Evolutionary conservation across 495 filamentous ascomycete species (phyloP), one percentile per base, ranked within the genome.

Genomic region (Penicillium crystallinum): DNA sequence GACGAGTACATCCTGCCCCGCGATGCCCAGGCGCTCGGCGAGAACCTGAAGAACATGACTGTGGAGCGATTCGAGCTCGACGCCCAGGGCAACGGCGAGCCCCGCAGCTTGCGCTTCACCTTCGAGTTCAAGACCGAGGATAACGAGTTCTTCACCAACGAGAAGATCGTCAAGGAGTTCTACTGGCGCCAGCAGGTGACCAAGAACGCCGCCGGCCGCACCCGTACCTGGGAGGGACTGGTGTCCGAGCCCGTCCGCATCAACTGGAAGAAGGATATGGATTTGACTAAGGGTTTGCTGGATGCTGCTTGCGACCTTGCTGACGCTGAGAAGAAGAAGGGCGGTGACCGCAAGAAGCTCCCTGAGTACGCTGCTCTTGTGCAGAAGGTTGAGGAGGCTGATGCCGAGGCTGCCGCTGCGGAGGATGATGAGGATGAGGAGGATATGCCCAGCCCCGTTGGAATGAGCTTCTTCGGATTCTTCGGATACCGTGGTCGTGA

Each of bases 171-270:
- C 68, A 97, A 97, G 84, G 86, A 85, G 60, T 92, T 96, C 69
- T 91, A 85, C 82, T 87, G 81, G 73, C 84, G 90, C 55, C 77
- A 77, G 65, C 70, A 72, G 47, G 53, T 68, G 38, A 44, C 59
- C 58, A 64, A 61, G 52, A 67, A 57, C 23, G 22, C 61, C 33
- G 63, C 52, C 54, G 66, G 71, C 34, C 79, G 78, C 59, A 81
- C 82, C 59, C 83, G 81, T 27, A 57, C 56, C 52, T 87, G 81
- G 76, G 69, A 77, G 17, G 89, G 88, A 29, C 76, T 93, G 17
- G 88, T 93, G 38, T 87, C 82, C 33, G 89, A 92, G 66, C 92
- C 92, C 6, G 88, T 96, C 33, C 77, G 81, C 49, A 89, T 97
- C 64, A 75, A 84, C 59, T 97, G 92, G 92, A 95, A 90, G 80